These are phyloP conservation scores for Microbotryomycetes sp. DNA, from an alignment of 1,284 basidiomycete genomes.

Conservation along the genomic window DNA sequence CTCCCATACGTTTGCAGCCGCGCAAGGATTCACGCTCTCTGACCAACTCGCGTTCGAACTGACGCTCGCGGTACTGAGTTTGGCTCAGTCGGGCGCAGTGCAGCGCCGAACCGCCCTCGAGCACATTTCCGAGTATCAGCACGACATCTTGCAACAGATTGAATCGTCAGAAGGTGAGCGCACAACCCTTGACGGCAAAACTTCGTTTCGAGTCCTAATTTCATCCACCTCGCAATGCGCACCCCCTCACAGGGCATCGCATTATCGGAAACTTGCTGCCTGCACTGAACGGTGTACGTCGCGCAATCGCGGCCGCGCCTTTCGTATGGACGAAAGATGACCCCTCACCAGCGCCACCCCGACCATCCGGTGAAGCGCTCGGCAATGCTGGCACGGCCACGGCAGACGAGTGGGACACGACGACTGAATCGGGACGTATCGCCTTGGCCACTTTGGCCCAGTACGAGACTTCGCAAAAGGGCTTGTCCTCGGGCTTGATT, in stretches of 20 bases:
- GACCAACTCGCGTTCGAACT: conserved; percentile 71
- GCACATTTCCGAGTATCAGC: conserved; percentile 57
- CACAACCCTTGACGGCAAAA: conserved; percentile 17
- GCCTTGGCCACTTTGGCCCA: conserved; percentile 58
- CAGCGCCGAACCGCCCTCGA: conserved; percentile 49
- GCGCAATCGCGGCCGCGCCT: conserved; percentile 67
- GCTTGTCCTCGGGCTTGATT: conserved; percentile 77
- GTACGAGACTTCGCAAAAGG: conserved; percentile 65
- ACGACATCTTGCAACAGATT: conserved; percentile 53
- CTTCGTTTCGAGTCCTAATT: neutral
- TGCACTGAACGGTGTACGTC: conserved; percentile 75
- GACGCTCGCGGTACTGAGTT: conserved; percentile 60
- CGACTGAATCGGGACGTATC: conserved; percentile 27
- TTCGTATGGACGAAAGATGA: conserved; percentile 65
- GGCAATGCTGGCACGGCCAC: conserved; percentile 46
- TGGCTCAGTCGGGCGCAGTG: conserved; percentile 52
- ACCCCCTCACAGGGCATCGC: conserved; percentile 50
- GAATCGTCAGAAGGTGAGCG: conserved; percentile 52
- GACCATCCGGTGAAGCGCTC: conserved; percentile 43
- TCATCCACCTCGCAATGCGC: too few relatives aligned
- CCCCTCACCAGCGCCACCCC: conserved; percentile 53
- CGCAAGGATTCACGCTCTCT: conserved; percentile 65
- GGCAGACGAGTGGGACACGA: conserved; percentile 45
- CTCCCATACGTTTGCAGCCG: neutral
- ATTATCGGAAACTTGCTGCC: conserved; percentile 69